These are phyloP conservation scores for Luffa acutangula DNA, from an alignment of 306 rosid genomes.

Conservation along the genomic window DNA sequence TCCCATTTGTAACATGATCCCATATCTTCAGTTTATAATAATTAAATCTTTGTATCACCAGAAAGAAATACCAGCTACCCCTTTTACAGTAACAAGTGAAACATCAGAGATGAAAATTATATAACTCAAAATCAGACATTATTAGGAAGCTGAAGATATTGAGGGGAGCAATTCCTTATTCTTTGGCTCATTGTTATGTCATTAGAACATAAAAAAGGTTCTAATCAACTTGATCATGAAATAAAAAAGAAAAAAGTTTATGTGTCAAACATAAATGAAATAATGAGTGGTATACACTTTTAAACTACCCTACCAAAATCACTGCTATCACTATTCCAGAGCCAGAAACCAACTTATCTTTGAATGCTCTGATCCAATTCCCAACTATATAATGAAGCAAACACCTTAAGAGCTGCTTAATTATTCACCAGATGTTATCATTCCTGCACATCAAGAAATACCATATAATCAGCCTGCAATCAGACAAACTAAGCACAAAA, in stretches of 20 bases:
- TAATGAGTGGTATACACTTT: slow-evolving; percentile 46
- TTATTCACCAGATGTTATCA: background rate
- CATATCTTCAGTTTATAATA: no score
- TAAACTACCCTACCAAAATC: slow-evolving; percentile 38
- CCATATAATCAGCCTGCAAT: background rate
- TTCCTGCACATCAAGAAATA: background rate
- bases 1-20: no score
- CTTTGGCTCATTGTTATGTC: background rate
- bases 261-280: slow-evolving; percentile 3
- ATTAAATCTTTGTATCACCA: background rate
- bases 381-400: slow-evolving; percentile 24
- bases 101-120: background rate
- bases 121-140: background rate
- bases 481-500: background rate
- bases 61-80: background rate
- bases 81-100: background rate
- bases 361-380: slow-evolving; percentile 34
- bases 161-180: background rate
- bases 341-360: slow-evolving; percentile 17
- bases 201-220: slow-evolving; percentile 6
- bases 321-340: slow-evolving; percentile 22
- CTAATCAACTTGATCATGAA: slow-evolving; percentile 1
- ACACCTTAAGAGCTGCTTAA: slow-evolving; percentile 1
- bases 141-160: background rate
- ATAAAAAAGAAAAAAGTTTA: background rate